Percentiles rank a stretch among this genome's conserved stretches.
Conservation (phyloP, 352 stramenopile species). For the Phytopythium chamaehyphon region DNA sequence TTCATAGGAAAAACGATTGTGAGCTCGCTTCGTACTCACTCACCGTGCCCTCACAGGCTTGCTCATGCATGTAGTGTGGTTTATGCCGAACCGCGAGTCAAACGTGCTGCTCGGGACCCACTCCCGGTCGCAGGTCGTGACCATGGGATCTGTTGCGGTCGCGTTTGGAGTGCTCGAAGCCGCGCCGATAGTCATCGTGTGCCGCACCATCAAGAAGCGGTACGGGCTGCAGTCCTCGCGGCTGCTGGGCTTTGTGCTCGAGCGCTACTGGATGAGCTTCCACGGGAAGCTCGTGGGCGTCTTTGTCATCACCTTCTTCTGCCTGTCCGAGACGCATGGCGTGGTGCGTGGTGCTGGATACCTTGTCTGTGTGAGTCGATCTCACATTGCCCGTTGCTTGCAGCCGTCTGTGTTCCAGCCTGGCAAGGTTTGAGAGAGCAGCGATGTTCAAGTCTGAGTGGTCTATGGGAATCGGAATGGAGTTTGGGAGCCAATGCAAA, state of each 20-base stretch:
- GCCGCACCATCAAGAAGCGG: conserved; percentile 14
- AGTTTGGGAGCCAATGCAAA: too few species aligned
- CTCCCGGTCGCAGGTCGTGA: conserved; percentile 5
- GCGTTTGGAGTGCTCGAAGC: conserved; percentile 11
- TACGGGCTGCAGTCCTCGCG: conserved; percentile 22
- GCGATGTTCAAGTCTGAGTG: too few species aligned
- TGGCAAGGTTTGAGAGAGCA: too few species aligned
- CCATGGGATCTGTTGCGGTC: conserved; percentile 7
- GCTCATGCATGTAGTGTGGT: conserved; percentile 17
- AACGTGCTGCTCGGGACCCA: conserved; percentile 14
- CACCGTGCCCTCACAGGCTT: background rate
- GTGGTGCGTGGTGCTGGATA: conserved; percentile 5
- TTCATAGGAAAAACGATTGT: conserved; percentile 13
- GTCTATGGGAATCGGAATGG: too few species aligned
- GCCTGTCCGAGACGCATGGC: conserved; percentile 7
- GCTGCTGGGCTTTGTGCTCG: conserved; percentile 31
- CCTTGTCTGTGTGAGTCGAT: too few species aligned
- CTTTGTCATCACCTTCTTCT: conserved; percentile 16
- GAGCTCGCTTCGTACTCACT: conserved; percentile 6
- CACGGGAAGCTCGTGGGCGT: conserved; percentile 21
- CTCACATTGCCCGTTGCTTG: too few species aligned
- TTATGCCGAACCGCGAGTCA: conserved; percentile 21
- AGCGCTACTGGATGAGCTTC: conserved; percentile 28
- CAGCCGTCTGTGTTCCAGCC: too few species aligned
- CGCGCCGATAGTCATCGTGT: conserved; percentile 11